Percentiles rank a stretch among this genome's conserved stretches.
phyloP scores from a whole-genome alignment of 1,139 yeast genomes.

The Lodderomyces oxycetoniae region DNA sequence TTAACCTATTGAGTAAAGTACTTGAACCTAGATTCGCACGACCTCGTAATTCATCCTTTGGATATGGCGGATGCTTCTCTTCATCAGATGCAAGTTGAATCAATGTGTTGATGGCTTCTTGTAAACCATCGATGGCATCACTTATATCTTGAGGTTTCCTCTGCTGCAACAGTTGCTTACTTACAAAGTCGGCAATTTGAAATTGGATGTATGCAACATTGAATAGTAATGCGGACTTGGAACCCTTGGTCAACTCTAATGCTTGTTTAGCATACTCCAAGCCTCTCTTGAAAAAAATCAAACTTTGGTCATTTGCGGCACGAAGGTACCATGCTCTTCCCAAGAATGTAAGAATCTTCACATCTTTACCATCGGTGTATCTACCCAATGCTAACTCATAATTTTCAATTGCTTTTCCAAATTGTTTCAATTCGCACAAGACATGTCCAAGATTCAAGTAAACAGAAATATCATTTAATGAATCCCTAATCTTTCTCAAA shows the following conservation, averaged over 20 bases:
- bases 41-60: conserved; percentile 72
- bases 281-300: conserved; percentile 56
- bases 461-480: conserved; percentile 78
- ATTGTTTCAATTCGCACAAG: conserved; percentile 75
- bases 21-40: conserved; percentile 81
- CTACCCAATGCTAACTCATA: conserved; percentile 75
- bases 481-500: conserved; percentile 84
- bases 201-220: conserved; percentile 82
- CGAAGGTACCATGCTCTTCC: conserved; percentile 91
- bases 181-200: conserved; percentile 79
- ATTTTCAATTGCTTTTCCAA: conserved; percentile 79
- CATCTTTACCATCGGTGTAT: conserved; percentile 58
- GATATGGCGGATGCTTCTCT: conserved; percentile 63
- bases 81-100: conserved; percentile 53
- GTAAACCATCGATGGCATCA: conserved; percentile 52
- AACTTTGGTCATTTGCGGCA: conserved; percentile 64
- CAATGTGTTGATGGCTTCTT: conserved; percentile 58
- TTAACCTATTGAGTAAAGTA: conserved; percentile 69
- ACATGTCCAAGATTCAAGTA: conserved; percentile 89
- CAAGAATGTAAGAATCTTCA: conserved; percentile 64
- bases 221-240: conserved; percentile 47
- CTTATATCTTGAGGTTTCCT: conserved; percentile 63
- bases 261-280: conserved; percentile 62
- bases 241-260: conserved; percentile 35
- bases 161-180: conserved; percentile 56